phyloP scores from a whole-genome alignment of 2,329 filamentous ascomycete species.

The Xylariaceae sp. region DNA sequence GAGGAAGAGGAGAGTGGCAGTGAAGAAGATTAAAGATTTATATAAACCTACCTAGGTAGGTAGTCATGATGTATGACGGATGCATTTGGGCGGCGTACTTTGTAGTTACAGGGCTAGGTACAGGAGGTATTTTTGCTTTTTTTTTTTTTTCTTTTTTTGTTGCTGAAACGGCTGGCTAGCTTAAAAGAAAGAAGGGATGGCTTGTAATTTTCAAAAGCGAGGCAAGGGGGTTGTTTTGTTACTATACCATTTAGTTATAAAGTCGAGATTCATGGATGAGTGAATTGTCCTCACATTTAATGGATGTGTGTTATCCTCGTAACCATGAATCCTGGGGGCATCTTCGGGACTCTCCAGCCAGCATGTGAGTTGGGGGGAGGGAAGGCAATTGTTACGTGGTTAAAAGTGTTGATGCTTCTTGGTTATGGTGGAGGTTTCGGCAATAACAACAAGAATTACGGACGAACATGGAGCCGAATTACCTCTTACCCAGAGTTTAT shows the following conservation, averaged over 20 bases:
- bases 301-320: no score
- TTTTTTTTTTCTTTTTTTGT: not conserved
- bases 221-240: not conserved
- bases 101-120: not conserved
- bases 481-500: no score
- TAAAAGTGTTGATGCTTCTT: no score
- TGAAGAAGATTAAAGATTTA: conserved; percentile 37
- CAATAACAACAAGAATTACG: no score
- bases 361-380: no score
- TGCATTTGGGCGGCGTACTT: conserved; percentile 19
- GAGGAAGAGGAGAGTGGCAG: conserved; percentile 45
- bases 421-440: no score
- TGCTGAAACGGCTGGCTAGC: conserved; percentile 18
- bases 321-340: no score
- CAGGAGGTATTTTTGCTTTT: not conserved
- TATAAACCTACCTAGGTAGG: not conserved
- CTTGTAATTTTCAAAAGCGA: not conserved
- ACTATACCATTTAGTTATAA: not conserved
- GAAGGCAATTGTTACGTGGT: no score
- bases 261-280: not conserved
- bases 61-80: conserved; percentile 19
- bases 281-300: no score
- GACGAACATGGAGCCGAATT: no score
- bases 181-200: conserved; percentile 1
- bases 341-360: no score